Evolutionary conservation across 106 monocot species (phyloP).

Genomic region (Vanilla planifolia): DNA sequence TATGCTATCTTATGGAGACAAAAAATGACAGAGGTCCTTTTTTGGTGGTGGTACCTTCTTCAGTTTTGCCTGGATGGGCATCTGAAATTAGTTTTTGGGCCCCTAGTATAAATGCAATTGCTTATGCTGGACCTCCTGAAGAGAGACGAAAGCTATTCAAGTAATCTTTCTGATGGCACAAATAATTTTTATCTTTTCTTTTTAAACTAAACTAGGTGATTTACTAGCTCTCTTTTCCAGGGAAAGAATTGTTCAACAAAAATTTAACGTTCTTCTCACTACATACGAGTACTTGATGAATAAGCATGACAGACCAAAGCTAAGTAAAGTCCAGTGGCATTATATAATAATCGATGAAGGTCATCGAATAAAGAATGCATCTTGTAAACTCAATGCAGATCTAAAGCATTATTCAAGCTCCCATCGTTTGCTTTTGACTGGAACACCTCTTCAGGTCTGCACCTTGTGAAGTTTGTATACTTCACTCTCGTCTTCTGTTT

Average conservation of each 20-base stretch:
- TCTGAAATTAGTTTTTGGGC: constrained; percentile 93
- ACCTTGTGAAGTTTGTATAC: background rate
- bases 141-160: constrained; percentile 90
- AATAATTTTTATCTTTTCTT: background rate
- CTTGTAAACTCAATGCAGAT: constrained; percentile 98
- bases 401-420: constrained; percentile 91
- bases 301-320: constrained; percentile 96
- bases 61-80: constrained; percentile 95
- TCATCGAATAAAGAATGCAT: constrained; percentile 99
- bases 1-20: constrained; percentile 94
- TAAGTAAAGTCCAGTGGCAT: constrained; percentile 97
- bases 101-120: constrained; percentile 78
- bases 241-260: constrained; percentile 82
- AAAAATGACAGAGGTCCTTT: constrained; percentile 99
- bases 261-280: constrained; percentile 96
- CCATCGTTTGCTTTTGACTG: constrained; percentile 90
- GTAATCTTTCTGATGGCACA: constrained; percentile 28
- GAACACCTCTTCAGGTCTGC: constrained; percentile 93
- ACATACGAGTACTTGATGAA: constrained; percentile 99
- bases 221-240: constrained; percentile 37
- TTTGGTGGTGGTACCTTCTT: constrained; percentile 95
- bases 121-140: constrained; percentile 90
- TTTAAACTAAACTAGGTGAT: background rate
- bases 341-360: constrained; percentile 99
- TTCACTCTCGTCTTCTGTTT: background rate